Conservation (phyloP, 352 stramenopile species). For the Pythium phragmiticola region DNA sequence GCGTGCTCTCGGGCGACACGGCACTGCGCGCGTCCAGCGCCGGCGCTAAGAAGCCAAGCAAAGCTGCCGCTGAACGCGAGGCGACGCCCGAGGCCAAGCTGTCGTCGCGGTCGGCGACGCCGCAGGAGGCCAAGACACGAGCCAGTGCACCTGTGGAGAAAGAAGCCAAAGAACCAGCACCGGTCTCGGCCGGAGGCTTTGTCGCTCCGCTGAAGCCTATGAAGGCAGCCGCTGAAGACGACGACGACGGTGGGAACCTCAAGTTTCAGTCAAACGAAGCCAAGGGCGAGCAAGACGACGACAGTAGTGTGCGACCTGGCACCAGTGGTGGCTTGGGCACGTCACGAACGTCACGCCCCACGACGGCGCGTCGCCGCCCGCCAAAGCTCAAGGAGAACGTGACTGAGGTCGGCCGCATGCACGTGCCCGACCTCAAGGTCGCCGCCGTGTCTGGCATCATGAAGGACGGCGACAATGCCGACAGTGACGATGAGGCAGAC, state of each 20-base stretch:
- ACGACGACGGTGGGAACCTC: conserved; percentile 50
- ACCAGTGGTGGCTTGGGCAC: conserved; percentile 57
- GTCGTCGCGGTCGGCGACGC: conserved; percentile 53
- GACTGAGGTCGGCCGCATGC: conserved; percentile 64
- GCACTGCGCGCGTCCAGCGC: conserved; percentile 34
- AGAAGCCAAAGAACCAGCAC: conserved; percentile 35
- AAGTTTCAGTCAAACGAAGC: conserved; percentile 36
- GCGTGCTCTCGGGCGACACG: conserved; percentile 63
- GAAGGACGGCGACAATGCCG: conserved; percentile 79
- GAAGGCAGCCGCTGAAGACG: conserved; percentile 41
- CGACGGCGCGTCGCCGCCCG: conserved; percentile 79
- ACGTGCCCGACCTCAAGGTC: conserved; percentile 82
- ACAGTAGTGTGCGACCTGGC: conserved; percentile 29
- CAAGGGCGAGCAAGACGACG: conserved; percentile 41
- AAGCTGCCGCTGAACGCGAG: conserved; percentile 38
- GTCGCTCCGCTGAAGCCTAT: conserved; percentile 53
- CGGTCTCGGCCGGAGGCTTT: conserved; percentile 43
- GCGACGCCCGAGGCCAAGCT: conserved; percentile 52
- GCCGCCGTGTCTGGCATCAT: conserved; percentile 70
- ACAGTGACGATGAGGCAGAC: conserved; percentile 74
- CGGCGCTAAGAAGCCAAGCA: conserved; percentile 36
- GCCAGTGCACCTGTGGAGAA: conserved; percentile 15
- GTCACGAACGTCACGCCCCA: conserved; percentile 72
- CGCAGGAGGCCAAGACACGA: conserved; percentile 52
- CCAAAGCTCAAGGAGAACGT: conserved; percentile 89